A percentile compares a stretch with the other conserved stretches of the same genome.
Conservation (phyloP, 1,139 yeast species). For the Protomyces inundatus region DNA sequence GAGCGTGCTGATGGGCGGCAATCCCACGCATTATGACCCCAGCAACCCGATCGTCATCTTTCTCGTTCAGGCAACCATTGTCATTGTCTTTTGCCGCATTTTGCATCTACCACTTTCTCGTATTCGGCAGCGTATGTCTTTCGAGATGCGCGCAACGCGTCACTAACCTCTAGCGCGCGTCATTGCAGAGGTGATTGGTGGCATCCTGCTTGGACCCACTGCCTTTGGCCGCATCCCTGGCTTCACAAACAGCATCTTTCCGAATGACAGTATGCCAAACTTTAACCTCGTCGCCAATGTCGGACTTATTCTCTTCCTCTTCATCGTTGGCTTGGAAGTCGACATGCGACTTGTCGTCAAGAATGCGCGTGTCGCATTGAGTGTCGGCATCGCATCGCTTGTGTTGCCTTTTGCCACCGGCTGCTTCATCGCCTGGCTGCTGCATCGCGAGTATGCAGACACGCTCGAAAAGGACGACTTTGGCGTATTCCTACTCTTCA, state of each 20-base stretch:
- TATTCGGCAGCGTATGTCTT: slow-evolving; percentile 67
- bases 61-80: slow-evolving; percentile 54
- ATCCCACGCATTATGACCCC: slow-evolving; percentile 58
- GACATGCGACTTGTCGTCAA: slow-evolving; percentile 59
- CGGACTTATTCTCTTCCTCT: slow-evolving; percentile 67
- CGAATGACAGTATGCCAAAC: slow-evolving; percentile 56
- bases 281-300: slow-evolving; percentile 59
- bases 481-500: slow-evolving; percentile 32
- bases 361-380: slow-evolving; percentile 54
- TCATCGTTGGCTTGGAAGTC: slow-evolving; percentile 72
- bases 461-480: slow-evolving; percentile 35
- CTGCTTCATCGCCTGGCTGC: slow-evolving; percentile 61
- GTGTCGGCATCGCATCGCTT: slow-evolving; percentile 66
- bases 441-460: slow-evolving; percentile 51
- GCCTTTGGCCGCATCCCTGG: slow-evolving; percentile 60
- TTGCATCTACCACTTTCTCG: slow-evolving; percentile 55
- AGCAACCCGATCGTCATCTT: slow-evolving; percentile 57
- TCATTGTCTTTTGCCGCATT: slow-evolving; percentile 51
- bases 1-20: slow-evolving; percentile 54
- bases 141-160: slow-evolving; percentile 37
- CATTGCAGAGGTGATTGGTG: slow-evolving; percentile 47
- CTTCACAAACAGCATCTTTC: slow-evolving; percentile 61
- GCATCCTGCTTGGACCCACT: slow-evolving; percentile 63
- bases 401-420: slow-evolving; percentile 75
- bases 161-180: slow-evolving; percentile 5